Percentiles rank a stretch among this genome's conserved stretches.
Evolutionary conservation across 805 yeast species (phyloP).

Genomic region (Yamadazyma insecticola): DNA sequence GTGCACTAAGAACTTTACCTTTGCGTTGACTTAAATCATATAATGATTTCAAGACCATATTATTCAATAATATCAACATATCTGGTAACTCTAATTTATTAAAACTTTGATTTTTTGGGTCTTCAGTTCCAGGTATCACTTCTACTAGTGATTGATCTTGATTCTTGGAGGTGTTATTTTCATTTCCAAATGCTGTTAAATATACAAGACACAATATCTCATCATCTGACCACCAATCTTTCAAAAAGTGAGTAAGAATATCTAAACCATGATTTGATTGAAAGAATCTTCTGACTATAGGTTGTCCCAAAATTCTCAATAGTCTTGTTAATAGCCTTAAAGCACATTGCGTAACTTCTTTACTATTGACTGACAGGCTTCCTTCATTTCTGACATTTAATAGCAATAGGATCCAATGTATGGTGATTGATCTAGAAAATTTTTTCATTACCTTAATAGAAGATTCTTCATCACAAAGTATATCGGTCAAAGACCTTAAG

Average conservation of each 20-base stretch:
- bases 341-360: constrained; percentile 35
- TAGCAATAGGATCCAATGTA: constrained; percentile 61
- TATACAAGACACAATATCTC: constrained; percentile 39
- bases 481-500: constrained; percentile 30
- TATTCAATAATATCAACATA: constrained; percentile 33
- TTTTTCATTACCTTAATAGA: constrained; percentile 37
- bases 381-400: constrained; percentile 30
- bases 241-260: constrained; percentile 41
- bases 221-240: constrained; percentile 46
- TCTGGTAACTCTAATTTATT: constrained; percentile 40
- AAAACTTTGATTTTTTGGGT: constrained; percentile 5
- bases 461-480: constrained; percentile 35
- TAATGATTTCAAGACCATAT: constrained; percentile 28
- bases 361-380: constrained; percentile 2
- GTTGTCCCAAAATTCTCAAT: constrained; percentile 42
- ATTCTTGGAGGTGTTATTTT: constrained; percentile 6
- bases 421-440: constrained; percentile 50
- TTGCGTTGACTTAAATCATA: constrained; percentile 22
- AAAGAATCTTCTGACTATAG: constrained; percentile 45
- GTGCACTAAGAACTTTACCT: constrained; percentile 30
- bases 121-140: constrained; percentile 6
- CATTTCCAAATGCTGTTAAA: constrained; percentile 44
- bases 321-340: constrained; percentile 47
- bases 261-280: constrained; percentile 46
- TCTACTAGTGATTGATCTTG: constrained; percentile 4